Conservation (phyloP, 2,329 filamentous ascomycete species). For the Calonectria henricotiae region DNA sequence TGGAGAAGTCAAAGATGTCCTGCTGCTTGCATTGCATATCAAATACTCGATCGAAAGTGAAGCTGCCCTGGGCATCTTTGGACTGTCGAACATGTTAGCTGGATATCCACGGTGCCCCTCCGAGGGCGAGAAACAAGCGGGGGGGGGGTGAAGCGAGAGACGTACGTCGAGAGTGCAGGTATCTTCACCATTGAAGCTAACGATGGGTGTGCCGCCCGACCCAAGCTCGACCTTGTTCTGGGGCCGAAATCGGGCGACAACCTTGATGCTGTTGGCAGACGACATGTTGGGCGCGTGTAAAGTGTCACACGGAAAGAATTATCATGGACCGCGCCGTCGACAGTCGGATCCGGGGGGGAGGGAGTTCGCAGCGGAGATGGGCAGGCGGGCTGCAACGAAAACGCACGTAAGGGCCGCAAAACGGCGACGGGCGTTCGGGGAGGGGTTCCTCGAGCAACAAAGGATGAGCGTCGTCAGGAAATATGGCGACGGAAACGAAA, state of each 20-base stretch:
- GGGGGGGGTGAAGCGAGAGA: slow-evolving; percentile 44
- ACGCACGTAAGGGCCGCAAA: slow-evolving; percentile 48
- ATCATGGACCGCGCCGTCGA: slow-evolving; percentile 50
- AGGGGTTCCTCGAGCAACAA: slow-evolving; percentile 35
- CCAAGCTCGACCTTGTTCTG: slow-evolving; percentile 96
- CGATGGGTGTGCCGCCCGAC: slow-evolving; percentile 92
- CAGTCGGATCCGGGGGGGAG: slow-evolving; percentile 33
- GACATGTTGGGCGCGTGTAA: slow-evolving; percentile 63
- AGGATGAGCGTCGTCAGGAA: slow-evolving; percentile 15
- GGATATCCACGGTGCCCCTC: slow-evolving; percentile 26
- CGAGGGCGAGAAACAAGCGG: slow-evolving; percentile 1
- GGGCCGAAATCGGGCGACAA: slow-evolving; percentile 97
- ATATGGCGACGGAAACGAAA: slow-evolving; percentile 30
- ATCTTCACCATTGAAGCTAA: slow-evolving; percentile 89
- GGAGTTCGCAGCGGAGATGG: slow-evolving; percentile 47
- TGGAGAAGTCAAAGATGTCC: slow-evolving; percentile 99
- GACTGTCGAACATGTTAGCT: slow-evolving; percentile 72
- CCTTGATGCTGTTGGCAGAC: slow-evolving; percentile 80
- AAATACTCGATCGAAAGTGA: slow-evolving; percentile 98
- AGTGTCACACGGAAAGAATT: slow-evolving; percentile 48
- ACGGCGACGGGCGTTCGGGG: slow-evolving; percentile 47
- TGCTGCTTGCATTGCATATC: slow-evolving; percentile 91
- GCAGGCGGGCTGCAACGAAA: slow-evolving; percentile 40
- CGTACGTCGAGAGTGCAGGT: slow-evolving; percentile 89
- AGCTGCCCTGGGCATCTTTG: slow-evolving; percentile 85